Evolutionary conservation across 2,329 filamentous ascomycete species (phyloP).

Genomic region (Ascochyta rabiei): DNA sequence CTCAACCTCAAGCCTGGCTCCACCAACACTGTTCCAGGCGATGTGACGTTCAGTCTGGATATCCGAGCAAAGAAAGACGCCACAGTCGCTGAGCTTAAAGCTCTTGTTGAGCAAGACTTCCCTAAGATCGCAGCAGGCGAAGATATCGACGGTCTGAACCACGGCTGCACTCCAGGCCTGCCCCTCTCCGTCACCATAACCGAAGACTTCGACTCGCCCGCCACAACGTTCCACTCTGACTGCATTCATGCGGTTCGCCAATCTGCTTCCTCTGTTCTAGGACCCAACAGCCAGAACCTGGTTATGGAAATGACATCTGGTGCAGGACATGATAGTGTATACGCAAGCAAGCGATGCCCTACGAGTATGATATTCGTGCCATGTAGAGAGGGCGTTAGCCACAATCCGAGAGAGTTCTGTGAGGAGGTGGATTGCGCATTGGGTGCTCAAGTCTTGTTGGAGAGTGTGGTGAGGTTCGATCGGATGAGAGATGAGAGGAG

Average conservation of each 20-base stretch:
- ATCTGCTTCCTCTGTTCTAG: slow-evolving; percentile 65
- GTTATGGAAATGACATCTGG: slow-evolving; percentile 66
- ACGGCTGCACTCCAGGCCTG: slow-evolving; percentile 53
- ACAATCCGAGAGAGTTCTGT: slow-evolving; percentile 55
- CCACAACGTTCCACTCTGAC: slow-evolving; percentile 66
- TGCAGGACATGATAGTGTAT: slow-evolving; percentile 66
- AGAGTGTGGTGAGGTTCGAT: slow-evolving; percentile 58
- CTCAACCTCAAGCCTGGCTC: slow-evolving; percentile 69
- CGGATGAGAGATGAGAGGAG: slow-evolving; percentile 48
- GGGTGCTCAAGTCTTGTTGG: slow-evolving; percentile 57
- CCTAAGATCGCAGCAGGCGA: slow-evolving; percentile 63
- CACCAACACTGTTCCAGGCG: slow-evolving; percentile 75
- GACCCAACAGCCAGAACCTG: slow-evolving; percentile 55
- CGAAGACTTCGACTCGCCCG: slow-evolving; percentile 65
- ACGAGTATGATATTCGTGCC: slow-evolving; percentile 58
- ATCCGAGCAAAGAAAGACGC: slow-evolving; percentile 65
- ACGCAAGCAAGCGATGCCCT: slow-evolving; percentile 52
- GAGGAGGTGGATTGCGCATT: slow-evolving; percentile 55
- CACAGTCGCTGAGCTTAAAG: slow-evolving; percentile 64
- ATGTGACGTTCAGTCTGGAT: slow-evolving; percentile 71
- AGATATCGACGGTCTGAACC: slow-evolving; percentile 56
- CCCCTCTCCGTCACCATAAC: slow-evolving; percentile 63
- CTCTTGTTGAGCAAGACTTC: slow-evolving; percentile 64
- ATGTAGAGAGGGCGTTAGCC: slow-evolving; percentile 55
- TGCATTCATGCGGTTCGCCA: slow-evolving; percentile 70